These are phyloP conservation scores for Aspergillus nanangensis DNA, from an alignment of 495 filamentous ascomycete genomes.

Conservation along the genomic window DNA sequence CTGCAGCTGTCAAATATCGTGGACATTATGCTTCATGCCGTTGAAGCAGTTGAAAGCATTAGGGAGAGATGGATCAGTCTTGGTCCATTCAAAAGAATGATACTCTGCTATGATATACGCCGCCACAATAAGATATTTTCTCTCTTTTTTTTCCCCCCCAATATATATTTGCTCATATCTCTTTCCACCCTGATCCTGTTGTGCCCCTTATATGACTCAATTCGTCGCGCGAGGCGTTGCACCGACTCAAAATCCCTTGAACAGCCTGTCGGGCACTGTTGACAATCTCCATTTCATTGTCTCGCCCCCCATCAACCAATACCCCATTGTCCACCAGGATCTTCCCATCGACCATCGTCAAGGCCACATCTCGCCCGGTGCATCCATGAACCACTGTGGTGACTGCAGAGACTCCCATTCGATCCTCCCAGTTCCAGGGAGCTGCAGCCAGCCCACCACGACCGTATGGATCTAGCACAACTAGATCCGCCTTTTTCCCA, in stretches of 20 bases:
- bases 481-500: conserved; percentile 54
- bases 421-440: conserved; percentile 1
- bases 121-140: not conserved
- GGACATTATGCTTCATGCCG: no score
- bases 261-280: not conserved
- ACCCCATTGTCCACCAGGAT: conserved; percentile 34
- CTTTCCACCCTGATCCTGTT: not conserved
- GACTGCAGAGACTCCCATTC: conserved; percentile 37
- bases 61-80: no score
- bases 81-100: no score
- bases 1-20: no score
- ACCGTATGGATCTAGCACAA: conserved; percentile 36
- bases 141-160: not conserved
- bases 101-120: no score
- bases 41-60: no score
- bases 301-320: conserved; percentile 1
- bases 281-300: not conserved
- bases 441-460: conserved; percentile 15
- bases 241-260: not conserved
- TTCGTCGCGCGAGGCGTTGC: not conserved
- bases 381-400: conserved; percentile 45
- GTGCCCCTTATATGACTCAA: not conserved
- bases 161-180: not conserved
- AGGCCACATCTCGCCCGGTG: conserved; percentile 44
- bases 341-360: conserved; percentile 45